Evolutionary conservation across 805 yeast genomes (phyloP).

Genomic region (Spathaspora arborariae): DNA sequence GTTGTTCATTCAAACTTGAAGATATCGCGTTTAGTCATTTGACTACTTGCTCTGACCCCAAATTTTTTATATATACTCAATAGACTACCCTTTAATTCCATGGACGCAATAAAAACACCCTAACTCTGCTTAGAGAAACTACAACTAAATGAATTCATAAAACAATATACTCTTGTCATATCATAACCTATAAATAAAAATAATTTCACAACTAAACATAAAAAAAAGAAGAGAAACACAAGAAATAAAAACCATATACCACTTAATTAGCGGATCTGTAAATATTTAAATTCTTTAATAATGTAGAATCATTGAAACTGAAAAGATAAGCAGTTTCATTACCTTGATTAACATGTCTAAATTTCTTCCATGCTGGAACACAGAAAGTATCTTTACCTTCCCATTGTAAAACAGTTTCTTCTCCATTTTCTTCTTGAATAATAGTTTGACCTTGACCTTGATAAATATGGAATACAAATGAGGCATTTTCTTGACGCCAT

Average conservation of each 20-base stretch:
- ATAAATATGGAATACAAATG: constrained; percentile 10
- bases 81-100: too few relatives aligned
- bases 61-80: too few relatives aligned
- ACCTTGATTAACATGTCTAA: constrained; percentile 11
- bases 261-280: constrained; percentile 6
- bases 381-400: constrained; percentile 10
- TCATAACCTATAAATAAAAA: neutral
- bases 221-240: neutral
- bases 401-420: constrained; percentile 9
- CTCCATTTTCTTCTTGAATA: constrained; percentile 6
- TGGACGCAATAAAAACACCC: too few relatives aligned
- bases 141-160: neutral
- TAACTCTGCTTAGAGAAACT: too few relatives aligned
- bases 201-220: neutral
- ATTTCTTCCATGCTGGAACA: constrained; percentile 10
- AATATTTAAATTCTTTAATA: constrained; percentile 11
- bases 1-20: too few relatives aligned
- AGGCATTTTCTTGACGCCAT: constrained; percentile 10
- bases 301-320: constrained; percentile 11
- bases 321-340: constrained; percentile 9
- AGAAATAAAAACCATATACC: neutral
- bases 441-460: constrained; percentile 9
- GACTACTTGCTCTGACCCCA: too few relatives aligned
- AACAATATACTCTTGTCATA: neutral
- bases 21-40: too few relatives aligned